phyloP scores from a whole-genome alignment of 306 rosid genomes.

The Vigna mungo region DNA sequence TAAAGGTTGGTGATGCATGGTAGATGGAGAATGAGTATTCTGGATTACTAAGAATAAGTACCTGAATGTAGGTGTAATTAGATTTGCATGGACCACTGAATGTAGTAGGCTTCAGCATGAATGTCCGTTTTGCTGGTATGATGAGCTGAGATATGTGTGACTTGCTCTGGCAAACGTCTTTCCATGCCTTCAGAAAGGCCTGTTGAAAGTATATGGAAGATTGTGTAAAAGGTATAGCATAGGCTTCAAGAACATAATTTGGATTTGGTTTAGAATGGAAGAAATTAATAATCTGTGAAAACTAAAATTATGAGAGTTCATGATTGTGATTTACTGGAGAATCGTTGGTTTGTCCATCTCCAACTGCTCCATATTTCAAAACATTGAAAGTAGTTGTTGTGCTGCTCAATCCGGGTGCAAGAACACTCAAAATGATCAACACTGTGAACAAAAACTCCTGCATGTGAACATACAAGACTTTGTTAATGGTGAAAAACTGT shows the following conservation, averaged over 20 bases:
- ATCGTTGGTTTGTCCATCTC: slow-evolving; percentile 58
- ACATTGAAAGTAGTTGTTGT: slow-evolving; percentile 53
- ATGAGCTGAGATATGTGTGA: slow-evolving; percentile 37
- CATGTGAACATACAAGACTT: slow-evolving; percentile 10
- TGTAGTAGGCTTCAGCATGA: slow-evolving; percentile 47
- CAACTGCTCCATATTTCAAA: slow-evolving; percentile 58
- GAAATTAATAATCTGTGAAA: background rate
- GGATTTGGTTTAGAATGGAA: background rate
- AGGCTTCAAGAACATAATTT: background rate
- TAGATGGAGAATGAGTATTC: background rate
- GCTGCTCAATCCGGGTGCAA: slow-evolving; percentile 46
- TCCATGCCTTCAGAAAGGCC: slow-evolving; percentile 60
- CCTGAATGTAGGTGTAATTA: slow-evolving; percentile 48
- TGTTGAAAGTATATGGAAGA: slow-evolving; percentile 29
- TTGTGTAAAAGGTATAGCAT: background rate
- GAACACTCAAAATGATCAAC: slow-evolving; percentile 41
- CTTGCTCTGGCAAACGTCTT: slow-evolving; percentile 44
- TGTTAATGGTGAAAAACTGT: background rate
- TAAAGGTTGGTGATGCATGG: background rate
- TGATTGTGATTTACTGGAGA: slow-evolving; percentile 50
- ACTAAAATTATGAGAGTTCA: slow-evolving; percentile 7
- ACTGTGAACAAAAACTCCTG: slow-evolving; percentile 43
- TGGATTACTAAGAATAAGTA: slow-evolving; percentile 1
- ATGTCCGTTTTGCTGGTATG: slow-evolving; percentile 50
- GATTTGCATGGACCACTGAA: slow-evolving; percentile 61